Base-by-base conservation (phyloP, 2,329 filamentous ascomycete genomes). In the Talaromyces sp. region DNA sequence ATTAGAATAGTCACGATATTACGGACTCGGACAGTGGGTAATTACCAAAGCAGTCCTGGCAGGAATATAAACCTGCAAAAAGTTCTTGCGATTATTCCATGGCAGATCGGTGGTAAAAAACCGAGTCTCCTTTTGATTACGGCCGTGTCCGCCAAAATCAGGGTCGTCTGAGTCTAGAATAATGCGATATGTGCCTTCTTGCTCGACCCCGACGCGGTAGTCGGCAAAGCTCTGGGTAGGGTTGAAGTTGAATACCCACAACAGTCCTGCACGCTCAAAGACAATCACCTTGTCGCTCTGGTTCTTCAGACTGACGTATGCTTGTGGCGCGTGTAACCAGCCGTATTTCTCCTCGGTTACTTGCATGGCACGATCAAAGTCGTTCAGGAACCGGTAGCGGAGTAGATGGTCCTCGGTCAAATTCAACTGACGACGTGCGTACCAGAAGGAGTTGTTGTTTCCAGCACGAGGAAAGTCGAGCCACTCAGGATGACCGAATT, bases 401-500 rank as follows among this genome's bases (percentile, higher is more conserved):
- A 99, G 86, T 13, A 97, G 82, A 0, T 82, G 70, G 75, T 99
- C 95, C 62, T 97, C 92, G 0, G 92, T 89, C 16, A 99, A 86
- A 78, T 99, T 98, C 70, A 97, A 88, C 77, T 97, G 94, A 66
- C 95, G 90, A 24, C 95, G 88, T 2, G 93, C 93, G 75, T 97
- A 97, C 88, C 92, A 94, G 83, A 93, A 97, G 54, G 91, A 95
- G 79, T 97, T 96, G 73, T 88, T 82, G 80, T 97, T 97, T 66
- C 95, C 95, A 73, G 89, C 92, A 60, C 95, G 91, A 3, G 95
- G 95, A 79, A 99, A 99, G 77, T 99, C 95, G 45, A 99, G 90
- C 95, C 95, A 99, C 79, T 99, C 95, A 0, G 95, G 95, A 75
- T 99, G 95, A 0, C 95, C 95, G 74, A 99, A 99, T 78, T 99